Base-by-base conservation (phyloP, 306 rosid genomes). In the Luffa acutangula region DNA sequence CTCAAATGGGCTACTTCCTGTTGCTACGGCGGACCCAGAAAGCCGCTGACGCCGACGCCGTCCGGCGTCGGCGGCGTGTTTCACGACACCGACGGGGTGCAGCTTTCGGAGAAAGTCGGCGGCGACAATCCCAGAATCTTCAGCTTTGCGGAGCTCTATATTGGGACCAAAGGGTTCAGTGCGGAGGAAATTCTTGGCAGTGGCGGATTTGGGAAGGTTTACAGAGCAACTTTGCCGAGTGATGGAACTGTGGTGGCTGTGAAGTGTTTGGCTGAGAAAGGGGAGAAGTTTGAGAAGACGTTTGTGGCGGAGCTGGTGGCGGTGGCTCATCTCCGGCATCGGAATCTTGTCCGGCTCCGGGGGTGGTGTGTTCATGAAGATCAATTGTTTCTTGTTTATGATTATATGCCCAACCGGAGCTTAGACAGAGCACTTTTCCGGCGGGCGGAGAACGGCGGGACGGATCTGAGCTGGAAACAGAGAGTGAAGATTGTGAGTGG, bases 281-380 rank as follows among this genome's bases (percentile, higher is more conserved):
- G 97, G 57, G 89, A 91, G 72, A 86, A 86, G 73, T 92, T 92
- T 62, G 98, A 95, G 90, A 95, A 89, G 85, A 91, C 93, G 58
- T 92, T 95, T 42, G 87, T 81, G 41, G 98, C 98, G 2, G 98
- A 95, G 80, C 80, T 95, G 66, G 84, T 85, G 31, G 97, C 98
- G 0, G 98, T 95, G 36, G 97, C 97, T 1, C 95, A 91, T 78
- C 95, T 95, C 49, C 97, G 98, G n/a, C 98, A 95, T 67, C 85
- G 89, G 86, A 95, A 95, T 58, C 98, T 95, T 75, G 98, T 95
- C 25, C 84, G 92, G 86, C 64, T 95, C 9, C 87, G 97, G 62
- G 98, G 98, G 0, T 95, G 98, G 98, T 91, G 98, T 83, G 92
- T 91, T 58, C 85, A 95, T 81, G 98, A 94, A 36, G 90, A 94